phyloP scores from a whole-genome alignment of 78 protist genomes.

The Goniomonas avonlea region DNA sequence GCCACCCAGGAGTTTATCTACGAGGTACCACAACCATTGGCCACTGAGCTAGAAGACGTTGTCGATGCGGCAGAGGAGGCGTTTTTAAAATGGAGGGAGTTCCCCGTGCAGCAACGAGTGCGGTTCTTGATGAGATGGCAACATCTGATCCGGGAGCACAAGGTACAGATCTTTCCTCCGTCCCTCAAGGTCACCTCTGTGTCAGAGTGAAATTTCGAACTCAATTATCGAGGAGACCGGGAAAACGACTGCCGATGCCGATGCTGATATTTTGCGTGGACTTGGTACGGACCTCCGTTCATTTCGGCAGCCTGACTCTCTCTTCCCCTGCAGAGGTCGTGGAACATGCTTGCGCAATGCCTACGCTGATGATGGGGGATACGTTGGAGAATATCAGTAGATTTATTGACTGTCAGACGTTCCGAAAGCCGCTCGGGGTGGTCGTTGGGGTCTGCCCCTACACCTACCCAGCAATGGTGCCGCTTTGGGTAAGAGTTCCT shows the following conservation, averaged over 20 bases:
- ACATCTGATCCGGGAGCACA: constrained; percentile 56
- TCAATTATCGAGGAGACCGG: constrained; percentile 84
- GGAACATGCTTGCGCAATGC: constrained; percentile 76
- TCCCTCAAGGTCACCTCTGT: neutral
- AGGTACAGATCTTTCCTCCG: neutral
- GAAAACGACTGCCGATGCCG: constrained; percentile 83
- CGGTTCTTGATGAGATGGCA: constrained; percentile 64
- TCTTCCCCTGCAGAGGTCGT: constrained; percentile 66
- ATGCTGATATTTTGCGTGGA: constrained; percentile 3
- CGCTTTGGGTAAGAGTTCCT: constrained; percentile 53
- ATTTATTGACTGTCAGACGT: too few relatives aligned
- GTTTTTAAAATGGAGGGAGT: constrained; percentile 70
- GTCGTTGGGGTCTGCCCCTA: constrained; percentile 84
- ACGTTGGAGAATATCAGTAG: too few relatives aligned
- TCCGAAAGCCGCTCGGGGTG: too few relatives aligned
- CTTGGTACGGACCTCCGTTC: neutral
- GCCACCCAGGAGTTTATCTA: constrained; percentile 72
- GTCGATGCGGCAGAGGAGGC: constrained; percentile 53
- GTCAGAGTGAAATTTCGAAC: constrained; percentile 48
- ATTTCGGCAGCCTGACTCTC: neutral
- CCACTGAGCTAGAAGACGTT: constrained; percentile 71
- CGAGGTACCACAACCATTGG: constrained; percentile 62
- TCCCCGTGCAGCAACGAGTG: constrained; percentile 65
- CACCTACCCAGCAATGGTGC: constrained; percentile 85
- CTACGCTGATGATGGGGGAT: constrained; percentile 78